phyloP scores from a whole-genome alignment of 23 red algal species.

The Chondrus crispus region DNA sequence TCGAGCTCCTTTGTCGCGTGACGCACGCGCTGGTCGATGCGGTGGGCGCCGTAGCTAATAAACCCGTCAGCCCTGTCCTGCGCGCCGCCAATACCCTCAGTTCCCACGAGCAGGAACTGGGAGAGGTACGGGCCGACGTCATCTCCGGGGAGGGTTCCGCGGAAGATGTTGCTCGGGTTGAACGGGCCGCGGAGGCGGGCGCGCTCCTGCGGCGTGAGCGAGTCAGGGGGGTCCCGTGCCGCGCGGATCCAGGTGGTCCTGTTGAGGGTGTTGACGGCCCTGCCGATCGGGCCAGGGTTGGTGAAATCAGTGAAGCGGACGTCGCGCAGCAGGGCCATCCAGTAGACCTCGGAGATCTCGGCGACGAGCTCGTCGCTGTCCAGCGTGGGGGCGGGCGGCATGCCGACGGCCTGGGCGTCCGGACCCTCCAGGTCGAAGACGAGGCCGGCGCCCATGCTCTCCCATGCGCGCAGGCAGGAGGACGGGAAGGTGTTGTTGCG shows the following conservation, averaged over 20 bases:
- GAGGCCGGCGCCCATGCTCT: slow-evolving; percentile 47
- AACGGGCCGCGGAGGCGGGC: neutral
- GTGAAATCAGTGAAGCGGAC: slow-evolving; percentile 1
- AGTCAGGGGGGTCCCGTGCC: neutral
- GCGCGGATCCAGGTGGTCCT: neutral
- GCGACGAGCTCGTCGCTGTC: slow-evolving; percentile 18
- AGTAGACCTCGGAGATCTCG: slow-evolving; percentile 61
- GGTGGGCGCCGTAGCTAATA: slow-evolving; percentile 35
- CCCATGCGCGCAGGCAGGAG: slow-evolving; percentile 54
- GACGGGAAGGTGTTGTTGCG: neutral
- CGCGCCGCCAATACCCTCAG: neutral
- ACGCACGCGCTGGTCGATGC: slow-evolving; percentile 41
- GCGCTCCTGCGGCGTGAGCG: neutral
- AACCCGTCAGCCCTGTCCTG: neutral
- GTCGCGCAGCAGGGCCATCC: slow-evolving; percentile 52
- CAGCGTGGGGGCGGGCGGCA: slow-evolving; percentile 55
- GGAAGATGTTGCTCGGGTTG: neutral
- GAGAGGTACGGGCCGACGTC: slow-evolving; percentile 54
- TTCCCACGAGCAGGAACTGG: slow-evolving; percentile 61
- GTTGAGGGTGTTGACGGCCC: slow-evolving; percentile 27
- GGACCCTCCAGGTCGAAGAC: slow-evolving; percentile 50
- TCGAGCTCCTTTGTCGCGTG: neutral
- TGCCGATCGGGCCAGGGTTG: neutral
- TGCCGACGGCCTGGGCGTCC: slow-evolving; percentile 58
- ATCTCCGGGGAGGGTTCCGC: slow-evolving; percentile 14